Evolutionary conservation across 2,329 filamentous ascomycete species (phyloP), one percentile per base, ranked within the genome.

Genomic region (Diaporthe ampelina): DNA sequence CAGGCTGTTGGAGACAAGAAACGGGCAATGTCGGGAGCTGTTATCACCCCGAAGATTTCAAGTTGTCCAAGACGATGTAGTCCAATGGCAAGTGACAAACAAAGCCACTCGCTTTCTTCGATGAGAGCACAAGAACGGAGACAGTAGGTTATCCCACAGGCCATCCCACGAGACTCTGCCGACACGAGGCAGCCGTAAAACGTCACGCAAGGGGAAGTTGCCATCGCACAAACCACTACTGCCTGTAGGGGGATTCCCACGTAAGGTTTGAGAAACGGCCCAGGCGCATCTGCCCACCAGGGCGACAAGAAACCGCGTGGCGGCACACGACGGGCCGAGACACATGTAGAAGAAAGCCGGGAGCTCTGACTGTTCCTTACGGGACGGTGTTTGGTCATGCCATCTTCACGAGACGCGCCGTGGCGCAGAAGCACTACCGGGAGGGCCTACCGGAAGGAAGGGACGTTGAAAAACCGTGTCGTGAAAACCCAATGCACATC

Each of bases 231-330:
- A 15, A 37, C 15, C 17, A 17, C 17, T 21, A 17, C 17, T 21
- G 24, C 26, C 40, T 19, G 48, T 24, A 21, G 29, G 29, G 15
- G 15, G 52, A 24, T 52, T 37, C 21, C 32, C 21, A 57, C 17
- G 4, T 45, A 40, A 29, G 37, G 26, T 43, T 29, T 21, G 2
- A 2, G 15, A 4, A 10, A 15, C 5, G 17, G 43, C 43, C 15
- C 5, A 45, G 43, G 43, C 45, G 8, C 19, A 21, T 48, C 2
- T 15, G 21, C 19, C 45, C 17, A 43, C 40, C 45, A 52, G 61
- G 61, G 61, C 61, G 61, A 67, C 61, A 52, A 67, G 61, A 15
- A 50, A 50, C 61, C 61, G 61, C 29, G 43, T 48, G 61, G 61
- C 61, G 61, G 43, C 29, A 50, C 24, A 11, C 43, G n/a, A 11